Evolutionary conservation across 1,139 yeast genomes (phyloP).

Genomic region (Scheffersomyces cryptocercus): DNA sequence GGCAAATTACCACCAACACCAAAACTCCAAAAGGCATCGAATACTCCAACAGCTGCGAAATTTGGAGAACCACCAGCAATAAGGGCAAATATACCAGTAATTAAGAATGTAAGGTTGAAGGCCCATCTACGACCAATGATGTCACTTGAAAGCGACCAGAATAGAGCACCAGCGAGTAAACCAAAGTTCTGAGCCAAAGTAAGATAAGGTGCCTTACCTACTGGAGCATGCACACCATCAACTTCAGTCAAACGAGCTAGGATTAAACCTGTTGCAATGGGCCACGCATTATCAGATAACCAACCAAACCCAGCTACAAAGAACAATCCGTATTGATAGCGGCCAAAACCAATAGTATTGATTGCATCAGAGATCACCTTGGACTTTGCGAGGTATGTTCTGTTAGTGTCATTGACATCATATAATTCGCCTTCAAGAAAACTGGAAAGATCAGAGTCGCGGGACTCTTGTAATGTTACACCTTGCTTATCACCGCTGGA

Average conservation of each 20-base stretch:
- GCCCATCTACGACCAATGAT: conserved; percentile 47
- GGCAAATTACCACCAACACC: conserved; percentile 51
- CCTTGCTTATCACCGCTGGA: too few relatives aligned
- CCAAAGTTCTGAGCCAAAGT: conserved; percentile 47
- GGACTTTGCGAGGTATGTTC: conserved; percentile 34
- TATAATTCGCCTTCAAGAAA: conserved; percentile 7
- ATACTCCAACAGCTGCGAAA: conserved; percentile 41
- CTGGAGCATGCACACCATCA: conserved; percentile 41
- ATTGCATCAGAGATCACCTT: conserved; percentile 34
- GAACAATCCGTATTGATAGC: conserved; percentile 41
- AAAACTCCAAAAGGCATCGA: conserved; percentile 43
- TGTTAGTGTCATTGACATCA: conserved; percentile 12
- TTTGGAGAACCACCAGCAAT: conserved; percentile 42
- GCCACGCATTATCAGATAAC: conserved; percentile 49
- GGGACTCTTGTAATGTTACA: conserved; percentile 3
- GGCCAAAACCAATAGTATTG: conserved; percentile 44
- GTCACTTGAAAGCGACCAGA: conserved; percentile 45
- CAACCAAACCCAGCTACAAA: conserved; percentile 48
- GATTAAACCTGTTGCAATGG: conserved; percentile 39
- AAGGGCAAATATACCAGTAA: conserved; percentile 40
- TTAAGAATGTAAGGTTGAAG: conserved; percentile 41
- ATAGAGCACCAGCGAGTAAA: conserved; percentile 40
- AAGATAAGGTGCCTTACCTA: conserved; percentile 35
- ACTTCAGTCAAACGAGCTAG: conserved; percentile 34
- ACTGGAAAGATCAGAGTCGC: conserved; percentile 7